Conservation (phyloP, 257 asterid species). For the Solanum sejunctum region DNA sequence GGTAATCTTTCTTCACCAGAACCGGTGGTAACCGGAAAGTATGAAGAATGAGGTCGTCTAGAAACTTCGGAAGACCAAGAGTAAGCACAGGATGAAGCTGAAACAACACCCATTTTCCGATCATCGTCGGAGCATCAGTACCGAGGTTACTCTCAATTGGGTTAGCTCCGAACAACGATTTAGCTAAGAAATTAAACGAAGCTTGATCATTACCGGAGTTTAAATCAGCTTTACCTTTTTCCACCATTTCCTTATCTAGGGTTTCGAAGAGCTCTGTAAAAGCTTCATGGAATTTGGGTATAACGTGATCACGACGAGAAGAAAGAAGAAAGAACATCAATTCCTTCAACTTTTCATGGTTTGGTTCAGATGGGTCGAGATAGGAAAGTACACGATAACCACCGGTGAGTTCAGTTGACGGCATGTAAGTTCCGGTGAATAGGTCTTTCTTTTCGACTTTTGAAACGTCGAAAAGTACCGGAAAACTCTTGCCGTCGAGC, state of each 20-base stretch:
- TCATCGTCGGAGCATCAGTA: neutral
- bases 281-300: slow-evolving; percentile 11
- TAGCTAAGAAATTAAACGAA: slow-evolving; percentile 19
- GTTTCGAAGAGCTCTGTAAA: neutral
- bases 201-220: slow-evolving; percentile 10
- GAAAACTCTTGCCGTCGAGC: slow-evolving; percentile 15
- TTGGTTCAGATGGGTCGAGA: slow-evolving; percentile 30
- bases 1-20: slow-evolving; percentile 9
- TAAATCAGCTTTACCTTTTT: neutral
- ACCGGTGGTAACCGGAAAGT: slow-evolving; percentile 15
- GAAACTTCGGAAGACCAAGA: slow-evolving; percentile 15
- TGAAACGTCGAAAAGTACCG: slow-evolving; percentile 12
- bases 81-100: slow-evolving; percentile 20
- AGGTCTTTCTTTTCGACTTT: slow-evolving; percentile 20
- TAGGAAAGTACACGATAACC: slow-evolving; percentile 24
- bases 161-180: slow-evolving; percentile 7
- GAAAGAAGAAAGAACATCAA: neutral
- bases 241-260: slow-evolving; percentile 11
- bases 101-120: slow-evolving; percentile 18
- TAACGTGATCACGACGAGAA: neutral
- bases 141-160: slow-evolving; percentile 13
- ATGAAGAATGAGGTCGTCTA: slow-evolving; percentile 23
- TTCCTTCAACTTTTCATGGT: slow-evolving; percentile 10
- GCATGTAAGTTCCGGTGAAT: slow-evolving; percentile 22
- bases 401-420: slow-evolving; percentile 20